Percentiles rank a stretch among this genome's conserved stretches.
These are phyloP conservation scores for Penicillium sp. DNA, from an alignment of 2,329 filamentous ascomycete species.

Conservation along the genomic window DNA sequence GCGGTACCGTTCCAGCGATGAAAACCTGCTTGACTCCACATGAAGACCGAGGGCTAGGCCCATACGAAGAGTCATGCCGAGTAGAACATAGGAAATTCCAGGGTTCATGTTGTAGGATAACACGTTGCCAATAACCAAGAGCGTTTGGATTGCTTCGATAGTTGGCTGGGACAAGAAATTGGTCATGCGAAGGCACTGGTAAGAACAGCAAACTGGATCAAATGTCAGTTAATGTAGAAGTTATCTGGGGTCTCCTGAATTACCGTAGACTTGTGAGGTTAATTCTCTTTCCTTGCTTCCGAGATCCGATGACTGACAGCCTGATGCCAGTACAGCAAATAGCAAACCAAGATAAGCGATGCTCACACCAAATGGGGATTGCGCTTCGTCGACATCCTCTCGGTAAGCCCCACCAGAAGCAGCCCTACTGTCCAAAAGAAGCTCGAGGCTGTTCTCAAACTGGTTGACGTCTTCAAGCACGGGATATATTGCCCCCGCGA, in stretches of 20 bases:
- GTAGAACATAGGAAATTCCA: conserved; percentile 61
- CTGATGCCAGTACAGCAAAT: conserved; percentile 62
- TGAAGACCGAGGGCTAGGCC: conserved; percentile 61
- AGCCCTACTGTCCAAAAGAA: conserved; percentile 54
- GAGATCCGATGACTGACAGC: conserved; percentile 59
- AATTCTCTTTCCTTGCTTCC: conserved; percentile 60
- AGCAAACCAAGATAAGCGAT: conserved; percentile 60
- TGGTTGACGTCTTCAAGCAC: conserved; percentile 56
- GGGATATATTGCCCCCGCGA: conserved; percentile 60
- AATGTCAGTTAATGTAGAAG: neutral
- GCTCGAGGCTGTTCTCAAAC: conserved; percentile 55
- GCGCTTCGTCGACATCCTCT: conserved; percentile 48
- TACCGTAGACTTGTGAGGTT: conserved; percentile 63
- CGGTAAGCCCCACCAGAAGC: conserved; percentile 44
- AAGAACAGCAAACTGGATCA: conserved; percentile 59
- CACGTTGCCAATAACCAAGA: conserved; percentile 62
- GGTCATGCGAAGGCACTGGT: conserved; percentile 62
- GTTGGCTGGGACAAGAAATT: conserved; percentile 63
- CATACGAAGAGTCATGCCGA: conserved; percentile 60
- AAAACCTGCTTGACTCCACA: conserved; percentile 55
- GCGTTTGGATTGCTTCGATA: conserved; percentile 60
- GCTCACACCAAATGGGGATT: conserved; percentile 57
- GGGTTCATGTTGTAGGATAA: conserved; percentile 65
- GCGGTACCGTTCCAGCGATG: conserved; percentile 48
- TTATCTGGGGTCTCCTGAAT: conserved; percentile 14